Percentiles rank a stretch among this genome's conserved stretches.
Conservation (phyloP, 2,329 filamentous ascomycete species). For the Biscogniauxia sp. region DNA sequence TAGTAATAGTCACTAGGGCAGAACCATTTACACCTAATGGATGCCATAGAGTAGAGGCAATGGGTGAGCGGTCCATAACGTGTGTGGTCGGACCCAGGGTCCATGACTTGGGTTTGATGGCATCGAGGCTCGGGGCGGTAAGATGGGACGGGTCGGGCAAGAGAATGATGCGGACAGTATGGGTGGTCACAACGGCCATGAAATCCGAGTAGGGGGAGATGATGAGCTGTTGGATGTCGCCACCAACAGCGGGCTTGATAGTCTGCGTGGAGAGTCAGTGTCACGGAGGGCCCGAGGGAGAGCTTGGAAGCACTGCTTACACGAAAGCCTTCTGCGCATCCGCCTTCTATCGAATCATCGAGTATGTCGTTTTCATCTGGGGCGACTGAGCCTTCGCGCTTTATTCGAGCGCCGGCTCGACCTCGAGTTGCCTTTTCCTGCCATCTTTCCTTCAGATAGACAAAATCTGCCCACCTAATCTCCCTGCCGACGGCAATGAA, state of each 20-base stretch:
- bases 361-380: conserved; percentile 33
- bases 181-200: conserved; percentile 80
- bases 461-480: conserved; percentile 86
- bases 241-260: conserved; percentile 74
- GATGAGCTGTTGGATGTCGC: conserved; percentile 79
- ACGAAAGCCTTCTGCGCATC: conserved; percentile 43
- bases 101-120: conserved; percentile 79
- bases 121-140: conserved; percentile 62
- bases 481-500: conserved; percentile 88
- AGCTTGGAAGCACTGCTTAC: conserved; percentile 35
- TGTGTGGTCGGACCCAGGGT: conserved; percentile 92
- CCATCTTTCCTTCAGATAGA: conserved; percentile 68
- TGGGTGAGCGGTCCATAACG: conserved; percentile 77
- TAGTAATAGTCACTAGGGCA: conserved; percentile 83
- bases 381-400: conserved; percentile 45
- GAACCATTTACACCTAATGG: conserved; percentile 79
- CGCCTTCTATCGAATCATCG: conserved; percentile 27
- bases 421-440: conserved; percentile 38
- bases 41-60: conserved; percentile 87
- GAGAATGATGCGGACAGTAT: conserved; percentile 85
- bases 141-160: conserved; percentile 79
- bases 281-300: background rate
- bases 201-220: conserved; percentile 80
- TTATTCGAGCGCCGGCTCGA: conserved; percentile 40
- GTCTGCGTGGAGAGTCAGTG: conserved; percentile 46